A percentile compares a stretch with the other conserved stretches of the same genome.
Evolutionary conservation across 129 eudicot species (phyloP).

Genomic region (Escallonia rubra): DNA sequence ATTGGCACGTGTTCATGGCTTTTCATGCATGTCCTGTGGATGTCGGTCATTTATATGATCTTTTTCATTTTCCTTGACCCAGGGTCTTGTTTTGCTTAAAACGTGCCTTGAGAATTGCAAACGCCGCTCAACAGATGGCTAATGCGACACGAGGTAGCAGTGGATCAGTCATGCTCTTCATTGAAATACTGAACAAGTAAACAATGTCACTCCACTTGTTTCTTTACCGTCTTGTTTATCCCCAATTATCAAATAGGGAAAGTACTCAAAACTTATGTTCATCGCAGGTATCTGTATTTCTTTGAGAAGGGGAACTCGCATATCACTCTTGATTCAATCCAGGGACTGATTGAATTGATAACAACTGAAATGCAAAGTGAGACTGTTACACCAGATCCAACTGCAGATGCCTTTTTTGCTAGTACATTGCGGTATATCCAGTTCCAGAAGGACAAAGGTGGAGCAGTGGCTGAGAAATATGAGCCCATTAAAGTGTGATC

Average conservation of each 20-base stretch:
- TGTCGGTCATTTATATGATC: not conserved
- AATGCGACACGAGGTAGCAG: constrained; percentile 90
- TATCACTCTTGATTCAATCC: constrained; percentile 73
- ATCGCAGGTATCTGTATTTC: constrained; percentile 84
- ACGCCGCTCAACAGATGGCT: constrained; percentile 98
- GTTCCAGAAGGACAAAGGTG: constrained; percentile 97
- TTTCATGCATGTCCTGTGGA: not conserved
- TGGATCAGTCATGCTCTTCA: constrained; percentile 83
- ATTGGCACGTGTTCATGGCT: not conserved
- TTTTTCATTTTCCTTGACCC: constrained; percentile 19
- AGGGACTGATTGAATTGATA: constrained; percentile 74
- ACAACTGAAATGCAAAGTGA: constrained; percentile 83
- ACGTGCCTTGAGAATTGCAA: constrained; percentile 92
- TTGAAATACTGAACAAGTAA: constrained; percentile 95
- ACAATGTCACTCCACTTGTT: constrained; percentile 3
- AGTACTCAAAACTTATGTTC: not conserved
- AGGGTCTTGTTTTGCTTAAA: constrained; percentile 97
- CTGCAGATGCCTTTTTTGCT: constrained; percentile 87
- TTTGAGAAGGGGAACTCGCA: constrained; percentile 93
- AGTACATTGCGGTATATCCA: constrained; percentile 82
- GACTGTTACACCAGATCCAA: constrained; percentile 54
- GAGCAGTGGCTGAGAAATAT: constrained; percentile 81
- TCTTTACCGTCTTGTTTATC: not conserved
- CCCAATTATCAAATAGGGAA: too few relatives aligned
- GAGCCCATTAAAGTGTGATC: constrained; percentile 50